These are phyloP conservation scores for Kluyveromyces marxianus DNA, from an alignment of 1,139 yeast genomes.

Conservation along the genomic window DNA sequence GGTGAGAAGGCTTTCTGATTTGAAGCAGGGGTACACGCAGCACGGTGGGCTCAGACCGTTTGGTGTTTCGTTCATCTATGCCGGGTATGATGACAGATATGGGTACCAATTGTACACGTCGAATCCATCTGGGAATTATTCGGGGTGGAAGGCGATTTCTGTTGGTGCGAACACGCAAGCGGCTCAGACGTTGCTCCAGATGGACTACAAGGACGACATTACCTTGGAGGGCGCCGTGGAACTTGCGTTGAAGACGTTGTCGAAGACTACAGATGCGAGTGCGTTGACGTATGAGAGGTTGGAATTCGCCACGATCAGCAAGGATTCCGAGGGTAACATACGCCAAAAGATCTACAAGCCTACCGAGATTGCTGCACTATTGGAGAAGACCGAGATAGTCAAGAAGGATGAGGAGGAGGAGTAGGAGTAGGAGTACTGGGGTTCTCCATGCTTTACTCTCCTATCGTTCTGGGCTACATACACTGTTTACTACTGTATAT, in stretches of 20 bases:
- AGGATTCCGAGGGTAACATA: constrained; percentile 42
- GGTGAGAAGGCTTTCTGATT: constrained; percentile 83
- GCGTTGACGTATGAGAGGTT: constrained; percentile 80
- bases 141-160: constrained; percentile 97
- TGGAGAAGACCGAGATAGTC: constrained; percentile 67
- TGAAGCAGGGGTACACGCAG: constrained; percentile 97
- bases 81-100: constrained; percentile 87
- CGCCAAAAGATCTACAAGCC: constrained; percentile 75
- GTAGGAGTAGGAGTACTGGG: neutral
- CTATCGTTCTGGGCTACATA: neutral
- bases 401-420: constrained; percentile 38
- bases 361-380: constrained; percentile 62
- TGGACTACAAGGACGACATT: constrained; percentile 84
- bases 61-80: constrained; percentile 93
- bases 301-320: constrained; percentile 77
- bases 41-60: constrained; percentile 98
- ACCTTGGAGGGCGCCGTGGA: constrained; percentile 73
- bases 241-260: constrained; percentile 82
- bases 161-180: constrained; percentile 96
- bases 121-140: constrained; percentile 94
- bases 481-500: too few relatives aligned
- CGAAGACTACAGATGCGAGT: constrained; percentile 90
- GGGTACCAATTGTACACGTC: constrained; percentile 91
- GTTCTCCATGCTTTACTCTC: neutral
- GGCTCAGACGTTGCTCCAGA: constrained; percentile 91